A percentile compares a stretch with the other conserved stretches of the same genome.
These are phyloP conservation scores for Hypomontagnella submonticulosa DNA, from an alignment of 495 filamentous ascomycete species.

Conservation along the genomic window DNA sequence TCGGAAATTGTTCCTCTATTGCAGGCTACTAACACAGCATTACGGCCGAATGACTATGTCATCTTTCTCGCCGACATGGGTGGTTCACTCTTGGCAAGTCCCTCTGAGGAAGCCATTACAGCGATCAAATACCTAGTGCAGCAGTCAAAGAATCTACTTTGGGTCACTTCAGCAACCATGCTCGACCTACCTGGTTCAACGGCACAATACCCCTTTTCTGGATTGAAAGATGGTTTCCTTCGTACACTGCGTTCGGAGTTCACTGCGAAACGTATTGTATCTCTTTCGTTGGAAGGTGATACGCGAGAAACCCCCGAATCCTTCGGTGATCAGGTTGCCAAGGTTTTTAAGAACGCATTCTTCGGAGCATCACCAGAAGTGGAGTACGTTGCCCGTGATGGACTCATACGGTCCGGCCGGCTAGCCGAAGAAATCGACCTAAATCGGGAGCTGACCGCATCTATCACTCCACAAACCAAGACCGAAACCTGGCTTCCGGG, in stretches of 20 bases:
- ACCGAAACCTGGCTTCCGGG: not conserved
- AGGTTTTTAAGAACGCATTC: no score
- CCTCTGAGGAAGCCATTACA: not conserved
- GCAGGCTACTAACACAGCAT: no score
- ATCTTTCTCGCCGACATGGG: not conserved
- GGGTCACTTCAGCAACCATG: slow-evolving; percentile 1
- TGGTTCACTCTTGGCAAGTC: not conserved
- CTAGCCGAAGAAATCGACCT: not conserved
- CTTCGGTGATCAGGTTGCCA: no score
- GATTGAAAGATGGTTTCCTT: slow-evolving; percentile 1
- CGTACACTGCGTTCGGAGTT: slow-evolving; percentile 1
- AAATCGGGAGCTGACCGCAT: not conserved
- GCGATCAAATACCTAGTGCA: not conserved
- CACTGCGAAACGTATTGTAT: slow-evolving; percentile 2
- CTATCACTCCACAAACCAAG: not conserved
- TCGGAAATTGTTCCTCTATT: no score
- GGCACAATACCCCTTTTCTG: not conserved
- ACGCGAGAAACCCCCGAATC: no score
- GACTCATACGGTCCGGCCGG: not conserved
- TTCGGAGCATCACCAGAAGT: no score
- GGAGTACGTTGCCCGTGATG: no score
- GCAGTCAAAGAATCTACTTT: not conserved
- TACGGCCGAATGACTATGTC: no score
- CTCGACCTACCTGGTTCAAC: no score
- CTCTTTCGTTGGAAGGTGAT: slow-evolving; percentile 1